Evolutionary conservation across 495 filamentous ascomycete genomes (phyloP).

Genomic region (Xylaria acuta): DNA sequence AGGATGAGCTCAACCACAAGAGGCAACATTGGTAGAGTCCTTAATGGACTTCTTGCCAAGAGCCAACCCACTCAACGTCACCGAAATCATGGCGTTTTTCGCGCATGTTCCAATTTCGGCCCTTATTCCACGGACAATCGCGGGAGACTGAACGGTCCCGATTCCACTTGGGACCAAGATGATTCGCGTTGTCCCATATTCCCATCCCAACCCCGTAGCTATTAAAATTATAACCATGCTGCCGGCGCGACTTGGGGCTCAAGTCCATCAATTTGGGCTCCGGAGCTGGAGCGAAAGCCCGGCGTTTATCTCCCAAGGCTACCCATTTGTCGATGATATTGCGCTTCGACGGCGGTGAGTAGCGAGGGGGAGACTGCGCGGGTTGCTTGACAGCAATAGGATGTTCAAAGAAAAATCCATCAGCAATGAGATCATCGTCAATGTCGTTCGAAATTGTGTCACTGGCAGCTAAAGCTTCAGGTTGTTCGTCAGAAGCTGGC

Average conservation of each 20-base stretch:
- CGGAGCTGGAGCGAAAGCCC: conserved; percentile 63
- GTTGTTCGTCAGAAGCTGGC: conserved; percentile 55
- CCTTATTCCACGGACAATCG: conserved; percentile 55
- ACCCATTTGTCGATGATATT: conserved; percentile 83
- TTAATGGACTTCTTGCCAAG: conserved; percentile 70
- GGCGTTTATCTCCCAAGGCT: conserved; percentile 78
- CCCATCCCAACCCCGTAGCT: conserved; percentile 42
- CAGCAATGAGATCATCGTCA: conserved; percentile 64
- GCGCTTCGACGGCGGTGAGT: conserved; percentile 58
- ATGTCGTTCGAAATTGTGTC: conserved; percentile 52
- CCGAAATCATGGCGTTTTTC: conserved; percentile 69
- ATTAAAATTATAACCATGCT: conserved; percentile 43
- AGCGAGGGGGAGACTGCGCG: conserved; percentile 50
- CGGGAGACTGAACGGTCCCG: conserved; percentile 53
- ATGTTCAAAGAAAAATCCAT: conserved; percentile 75
- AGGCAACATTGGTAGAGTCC: conserved; percentile 48
- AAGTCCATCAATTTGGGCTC: conserved; percentile 52
- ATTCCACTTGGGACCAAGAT: conserved; percentile 37
- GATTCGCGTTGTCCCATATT: conserved; percentile 46
- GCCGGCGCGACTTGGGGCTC: conserved; percentile 48
- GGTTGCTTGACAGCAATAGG: conserved; percentile 49
- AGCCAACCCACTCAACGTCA: conserved; percentile 89
- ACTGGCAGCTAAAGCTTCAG: conserved; percentile 46
- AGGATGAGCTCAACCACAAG: conserved; percentile 61
- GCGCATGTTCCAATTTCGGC: conserved; percentile 66